Conservation (phyloP, 2,329 filamentous ascomycete genomes). For the Alternaria ventricosa region DNA sequence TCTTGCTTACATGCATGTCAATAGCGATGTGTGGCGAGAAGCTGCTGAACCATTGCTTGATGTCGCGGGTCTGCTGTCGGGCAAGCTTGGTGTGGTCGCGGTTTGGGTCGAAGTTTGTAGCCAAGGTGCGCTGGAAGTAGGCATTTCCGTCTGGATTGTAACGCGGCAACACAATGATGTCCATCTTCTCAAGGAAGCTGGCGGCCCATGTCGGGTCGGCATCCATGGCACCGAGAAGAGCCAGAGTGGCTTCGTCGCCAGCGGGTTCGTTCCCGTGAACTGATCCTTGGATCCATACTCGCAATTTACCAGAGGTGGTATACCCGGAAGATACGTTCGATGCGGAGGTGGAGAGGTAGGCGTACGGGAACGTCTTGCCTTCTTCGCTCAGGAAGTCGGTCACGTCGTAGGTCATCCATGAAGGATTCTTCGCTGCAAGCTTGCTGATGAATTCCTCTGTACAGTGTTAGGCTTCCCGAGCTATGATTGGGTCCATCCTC, state of each 20-base stretch:
- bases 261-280: constrained; percentile 50
- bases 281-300: constrained; percentile 47
- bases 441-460: constrained; percentile 31
- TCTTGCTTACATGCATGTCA: constrained; percentile 41
- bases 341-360: constrained; percentile 30
- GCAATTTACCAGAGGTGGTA: constrained; percentile 32
- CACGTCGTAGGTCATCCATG: constrained; percentile 39
- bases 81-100: constrained; percentile 47
- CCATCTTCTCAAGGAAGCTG: constrained; percentile 39
- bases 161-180: constrained; percentile 44
- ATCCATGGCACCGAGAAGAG: constrained; percentile 45
- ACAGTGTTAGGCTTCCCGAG: background rate
- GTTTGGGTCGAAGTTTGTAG: constrained; percentile 48
- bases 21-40: constrained; percentile 45
- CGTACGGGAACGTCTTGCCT: constrained; percentile 40
- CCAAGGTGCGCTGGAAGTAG: constrained; percentile 46
- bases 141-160: constrained; percentile 49
- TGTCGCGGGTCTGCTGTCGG: constrained; percentile 44
- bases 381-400: constrained; percentile 44
- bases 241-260: constrained; percentile 45
- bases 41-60: constrained; percentile 40
- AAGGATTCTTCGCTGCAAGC: constrained; percentile 39
- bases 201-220: constrained; percentile 41
- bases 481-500: background rate
- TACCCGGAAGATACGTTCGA: constrained; percentile 9